Evolutionary conservation across 2,329 filamentous ascomycete genomes (phyloP).

Genomic region (Fusarium avenaceum): DNA sequence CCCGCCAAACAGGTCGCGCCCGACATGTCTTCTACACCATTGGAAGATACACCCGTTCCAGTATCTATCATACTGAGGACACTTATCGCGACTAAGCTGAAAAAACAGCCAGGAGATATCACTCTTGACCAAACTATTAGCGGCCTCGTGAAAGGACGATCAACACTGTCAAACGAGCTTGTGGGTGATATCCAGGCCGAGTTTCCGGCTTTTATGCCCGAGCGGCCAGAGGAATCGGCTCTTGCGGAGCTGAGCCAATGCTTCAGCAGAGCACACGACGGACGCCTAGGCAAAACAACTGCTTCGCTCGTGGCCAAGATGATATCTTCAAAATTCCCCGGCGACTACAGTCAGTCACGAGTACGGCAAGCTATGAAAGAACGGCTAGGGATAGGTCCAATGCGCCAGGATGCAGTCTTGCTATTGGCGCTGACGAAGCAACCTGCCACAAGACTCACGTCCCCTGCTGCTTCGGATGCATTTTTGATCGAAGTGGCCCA

Average conservation of each 20-base stretch:
- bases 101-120: background rate
- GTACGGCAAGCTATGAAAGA: background rate
- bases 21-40: too few species aligned
- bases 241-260: background rate
- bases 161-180: conserved; percentile 1
- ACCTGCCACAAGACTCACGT: background rate
- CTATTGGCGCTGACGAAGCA: background rate
- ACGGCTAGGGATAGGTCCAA: background rate
- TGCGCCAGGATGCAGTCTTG: background rate
- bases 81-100: background rate
- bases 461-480: background rate
- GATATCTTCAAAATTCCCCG: conserved; percentile 1
- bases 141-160: conserved; percentile 1
- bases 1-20: too few species aligned
- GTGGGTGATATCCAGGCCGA: conserved; percentile 1
- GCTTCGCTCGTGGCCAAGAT: conserved; percentile 4
- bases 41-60: background rate
- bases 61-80: background rate
- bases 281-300: background rate
- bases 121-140: background rate
- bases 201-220: background rate
- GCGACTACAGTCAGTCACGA: background rate
- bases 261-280: background rate
- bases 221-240: background rate
- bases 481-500: background rate